A percentile compares a stretch with the other conserved stretches of the same genome.
phyloP scores from a whole-genome alignment of 2,329 filamentous ascomycete genomes.

The Cryphonectria radicalis region DNA sequence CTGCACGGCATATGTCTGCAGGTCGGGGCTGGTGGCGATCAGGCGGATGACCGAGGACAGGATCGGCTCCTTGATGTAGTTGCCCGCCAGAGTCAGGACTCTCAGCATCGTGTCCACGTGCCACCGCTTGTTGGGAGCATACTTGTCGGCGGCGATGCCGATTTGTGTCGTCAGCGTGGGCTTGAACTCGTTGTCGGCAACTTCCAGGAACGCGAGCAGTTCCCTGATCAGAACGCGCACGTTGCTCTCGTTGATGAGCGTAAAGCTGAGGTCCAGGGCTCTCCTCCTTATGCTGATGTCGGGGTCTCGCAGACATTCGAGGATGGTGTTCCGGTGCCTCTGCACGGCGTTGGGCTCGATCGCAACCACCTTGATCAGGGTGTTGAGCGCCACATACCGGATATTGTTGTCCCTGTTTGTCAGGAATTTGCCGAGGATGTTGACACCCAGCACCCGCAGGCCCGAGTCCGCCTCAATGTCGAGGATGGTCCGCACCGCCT shows the following conservation, averaged over 20 bases:
- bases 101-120: conserved; percentile 97
- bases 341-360: conserved; percentile 98
- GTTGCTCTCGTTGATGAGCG: conserved; percentile 95
- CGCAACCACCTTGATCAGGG: conserved; percentile 95
- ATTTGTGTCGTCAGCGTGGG: conserved; percentile 98
- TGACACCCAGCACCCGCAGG: conserved; percentile 90
- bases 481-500: conserved; percentile 93
- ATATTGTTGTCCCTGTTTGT: conserved; percentile 99
- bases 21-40: conserved; percentile 89
- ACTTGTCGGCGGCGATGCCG: conserved; percentile 93
- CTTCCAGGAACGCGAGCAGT: conserved; percentile 91
- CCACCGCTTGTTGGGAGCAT: conserved; percentile 96
- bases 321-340: conserved; percentile 93
- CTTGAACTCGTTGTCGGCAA: conserved; percentile 98
- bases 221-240: conserved; percentile 93
- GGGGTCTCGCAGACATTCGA: conserved; percentile 93
- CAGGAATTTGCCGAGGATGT: conserved; percentile 97
- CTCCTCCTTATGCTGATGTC: conserved; percentile 96
- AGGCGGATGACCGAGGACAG: conserved; percentile 94
- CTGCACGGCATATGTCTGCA: conserved; percentile 95
- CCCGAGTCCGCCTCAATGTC: conserved; percentile 98
- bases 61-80: conserved; percentile 97
- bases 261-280: conserved; percentile 97
- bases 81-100: conserved; percentile 89
- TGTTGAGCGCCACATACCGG: conserved; percentile 96